phyloP scores from a whole-genome alignment of 1,284 basidiomycete species.

The Chalciporus sp. region DNA sequence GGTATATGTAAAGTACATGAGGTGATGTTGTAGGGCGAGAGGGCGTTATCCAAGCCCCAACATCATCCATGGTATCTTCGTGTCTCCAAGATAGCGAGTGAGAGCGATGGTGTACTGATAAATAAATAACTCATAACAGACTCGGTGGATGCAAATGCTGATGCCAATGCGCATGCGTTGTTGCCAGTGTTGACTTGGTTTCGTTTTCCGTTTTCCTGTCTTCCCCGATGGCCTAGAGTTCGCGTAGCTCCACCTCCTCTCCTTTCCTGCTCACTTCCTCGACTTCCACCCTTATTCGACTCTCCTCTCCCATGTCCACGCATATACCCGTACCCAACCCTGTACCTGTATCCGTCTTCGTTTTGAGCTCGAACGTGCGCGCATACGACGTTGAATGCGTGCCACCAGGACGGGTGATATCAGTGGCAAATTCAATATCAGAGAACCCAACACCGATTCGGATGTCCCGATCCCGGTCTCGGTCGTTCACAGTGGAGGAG shows the following conservation, averaged over 20 bases:
- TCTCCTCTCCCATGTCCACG: neutral
- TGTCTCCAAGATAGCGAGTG: too few relatives aligned
- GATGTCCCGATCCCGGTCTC: conserved; percentile 2
- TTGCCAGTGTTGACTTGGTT: too few relatives aligned
- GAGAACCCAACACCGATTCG: conserved; percentile 24
- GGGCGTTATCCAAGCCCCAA: too few relatives aligned
- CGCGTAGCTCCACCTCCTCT: conserved; percentile 69
- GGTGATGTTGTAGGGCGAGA: too few relatives aligned
- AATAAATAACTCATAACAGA: too few relatives aligned
- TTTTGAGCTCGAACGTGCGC: conserved; percentile 4
- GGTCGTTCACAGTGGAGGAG: conserved; percentile 1
- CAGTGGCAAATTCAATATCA: conserved; percentile 30
- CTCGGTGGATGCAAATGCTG: too few relatives aligned
- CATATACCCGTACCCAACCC: neutral
- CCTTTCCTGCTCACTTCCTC: conserved; percentile 21
- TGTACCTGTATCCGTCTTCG: conserved; percentile 14
- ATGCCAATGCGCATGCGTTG: too few relatives aligned
- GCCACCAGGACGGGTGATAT: neutral
- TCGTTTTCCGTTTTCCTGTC: too few relatives aligned
- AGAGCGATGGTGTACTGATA: too few relatives aligned
- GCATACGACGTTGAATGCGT: neutral
- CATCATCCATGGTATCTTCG: too few relatives aligned
- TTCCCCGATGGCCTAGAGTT: conserved; percentile 37
- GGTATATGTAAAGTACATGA: too few relatives aligned
- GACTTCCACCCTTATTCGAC: neutral